A percentile compares a stretch with the other conserved stretches of the same genome.
Conservation (phyloP, 345 rosid genomes). For the Laguncularia racemosa region DNA sequence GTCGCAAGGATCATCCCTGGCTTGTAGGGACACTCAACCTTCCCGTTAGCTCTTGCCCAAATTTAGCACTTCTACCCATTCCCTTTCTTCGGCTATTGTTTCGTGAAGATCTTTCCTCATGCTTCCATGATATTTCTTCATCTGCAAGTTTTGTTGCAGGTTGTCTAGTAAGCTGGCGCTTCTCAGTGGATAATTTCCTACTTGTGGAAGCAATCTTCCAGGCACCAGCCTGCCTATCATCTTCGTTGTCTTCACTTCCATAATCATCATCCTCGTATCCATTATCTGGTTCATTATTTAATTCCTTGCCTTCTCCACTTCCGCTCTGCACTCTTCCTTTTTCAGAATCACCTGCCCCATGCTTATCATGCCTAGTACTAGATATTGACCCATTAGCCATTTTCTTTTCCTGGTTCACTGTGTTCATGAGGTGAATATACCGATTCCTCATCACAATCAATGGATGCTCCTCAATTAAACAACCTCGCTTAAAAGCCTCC, state of each 20-base stretch:
- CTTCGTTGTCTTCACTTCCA: conserved; percentile 20
- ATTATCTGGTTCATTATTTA: neutral
- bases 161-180: too few species aligned
- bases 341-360: conserved; percentile 18
- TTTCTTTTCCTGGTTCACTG: conserved; percentile 33
- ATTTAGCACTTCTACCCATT: too few species aligned
- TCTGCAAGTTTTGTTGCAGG: too few species aligned
- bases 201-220: conserved; percentile 6
- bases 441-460: conserved; percentile 45
- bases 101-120: too few species aligned
- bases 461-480: conserved; percentile 51
- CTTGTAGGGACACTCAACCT: too few species aligned
- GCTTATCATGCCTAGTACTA: conserved; percentile 31
- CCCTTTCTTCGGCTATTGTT: too few species aligned
- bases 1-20: too few species aligned
- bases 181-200: conserved; percentile 1
- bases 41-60: too few species aligned
- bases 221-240: conserved; percentile 9
- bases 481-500: conserved; percentile 72
- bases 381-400: conserved; percentile 20
- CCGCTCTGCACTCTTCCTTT: conserved; percentile 22
- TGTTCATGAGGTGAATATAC: conserved; percentile 79
- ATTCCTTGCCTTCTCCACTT: conserved; percentile 9
- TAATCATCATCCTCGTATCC: conserved; percentile 11
- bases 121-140: too few species aligned